A percentile compares a stretch with the other conserved stretches of the same genome.
Conservation (phyloP, 2,329 filamentous ascomycete species). For the Aspergillus nomiae region DNA sequence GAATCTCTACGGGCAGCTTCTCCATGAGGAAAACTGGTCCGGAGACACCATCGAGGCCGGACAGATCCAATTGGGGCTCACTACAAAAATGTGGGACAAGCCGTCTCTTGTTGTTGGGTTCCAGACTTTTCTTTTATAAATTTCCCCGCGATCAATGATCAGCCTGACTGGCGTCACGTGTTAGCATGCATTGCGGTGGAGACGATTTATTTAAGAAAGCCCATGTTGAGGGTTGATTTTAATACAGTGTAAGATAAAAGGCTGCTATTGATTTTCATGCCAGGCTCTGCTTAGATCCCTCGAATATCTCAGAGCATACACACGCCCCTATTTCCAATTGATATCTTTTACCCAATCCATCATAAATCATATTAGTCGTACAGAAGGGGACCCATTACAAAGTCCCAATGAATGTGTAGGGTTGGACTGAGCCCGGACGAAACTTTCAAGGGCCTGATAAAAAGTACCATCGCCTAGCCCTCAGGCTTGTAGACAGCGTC, state of each 20-base stretch:
- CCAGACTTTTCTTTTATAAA: constrained; percentile 7
- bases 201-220: not conserved
- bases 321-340: not conserved
- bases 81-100: not conserved
- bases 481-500: constrained; percentile 74
- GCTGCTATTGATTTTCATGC: not conserved
- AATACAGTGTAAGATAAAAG: not conserved
- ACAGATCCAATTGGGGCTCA: constrained; percentile 16
- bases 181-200: not conserved
- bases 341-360: constrained; percentile 11
- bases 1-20: constrained; percentile 64
- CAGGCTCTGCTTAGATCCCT: not conserved
- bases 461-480: constrained; percentile 22
- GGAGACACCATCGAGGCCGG: constrained; percentile 30
- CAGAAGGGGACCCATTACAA: constrained; percentile 9
- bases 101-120: constrained; percentile 1
- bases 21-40: constrained; percentile 44
- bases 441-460: not conserved
- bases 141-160: constrained; percentile 19
- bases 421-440: not conserved
- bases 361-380: constrained; percentile 21
- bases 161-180: constrained; percentile 20
- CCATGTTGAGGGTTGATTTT: not conserved
- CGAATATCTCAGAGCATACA: not conserved
- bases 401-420: constrained; percentile 1